These are phyloP conservation scores for Heracleum sosnowskyi DNA, from an alignment of 129 eudicot genomes.

Conservation along the genomic window DNA sequence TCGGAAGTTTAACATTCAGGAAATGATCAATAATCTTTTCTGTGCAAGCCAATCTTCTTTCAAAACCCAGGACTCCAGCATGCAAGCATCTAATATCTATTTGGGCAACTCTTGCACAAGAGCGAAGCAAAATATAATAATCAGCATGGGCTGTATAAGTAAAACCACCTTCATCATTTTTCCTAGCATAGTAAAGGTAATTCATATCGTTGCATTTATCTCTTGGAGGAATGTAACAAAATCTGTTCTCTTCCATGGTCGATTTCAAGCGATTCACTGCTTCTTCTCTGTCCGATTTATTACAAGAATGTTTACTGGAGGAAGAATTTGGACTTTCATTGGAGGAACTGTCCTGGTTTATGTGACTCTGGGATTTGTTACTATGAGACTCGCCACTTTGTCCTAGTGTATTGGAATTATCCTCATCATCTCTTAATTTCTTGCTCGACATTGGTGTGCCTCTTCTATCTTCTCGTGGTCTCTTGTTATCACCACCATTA, in stretches of 20 bases:
- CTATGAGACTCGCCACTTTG: not conserved
- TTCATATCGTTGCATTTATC: conserved; percentile 26
- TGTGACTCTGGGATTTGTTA: not conserved
- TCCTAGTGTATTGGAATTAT: conserved; percentile 4
- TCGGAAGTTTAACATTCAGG: conserved; percentile 23
- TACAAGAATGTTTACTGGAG: conserved; percentile 1
- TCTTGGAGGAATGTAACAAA: conserved; percentile 63
- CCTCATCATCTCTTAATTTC: conserved; percentile 14
- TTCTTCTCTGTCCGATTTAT: conserved; percentile 22
- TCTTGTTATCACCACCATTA: conserved; percentile 25
- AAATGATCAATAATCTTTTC: conserved; percentile 48
- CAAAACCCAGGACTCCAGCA: conserved; percentile 49
- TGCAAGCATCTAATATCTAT: conserved; percentile 61
- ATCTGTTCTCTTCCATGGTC: conserved; percentile 71
- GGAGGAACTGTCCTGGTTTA: not conserved
- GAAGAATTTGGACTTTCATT: not conserved
- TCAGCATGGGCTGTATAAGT: conserved; percentile 66
- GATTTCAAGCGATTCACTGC: conserved; percentile 40
- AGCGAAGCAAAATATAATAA: conserved; percentile 65
- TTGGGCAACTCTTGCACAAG: conserved; percentile 69
- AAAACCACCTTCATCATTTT: conserved; percentile 39
- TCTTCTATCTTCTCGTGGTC: conserved; percentile 28
- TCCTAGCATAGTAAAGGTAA: conserved; percentile 50
- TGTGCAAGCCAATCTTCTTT: conserved; percentile 52
- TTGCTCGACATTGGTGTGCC: conserved; percentile 20